phyloP scores from a whole-genome alignment of 176 grass and related monocot genomes.

The Bromus sterilis region DNA sequence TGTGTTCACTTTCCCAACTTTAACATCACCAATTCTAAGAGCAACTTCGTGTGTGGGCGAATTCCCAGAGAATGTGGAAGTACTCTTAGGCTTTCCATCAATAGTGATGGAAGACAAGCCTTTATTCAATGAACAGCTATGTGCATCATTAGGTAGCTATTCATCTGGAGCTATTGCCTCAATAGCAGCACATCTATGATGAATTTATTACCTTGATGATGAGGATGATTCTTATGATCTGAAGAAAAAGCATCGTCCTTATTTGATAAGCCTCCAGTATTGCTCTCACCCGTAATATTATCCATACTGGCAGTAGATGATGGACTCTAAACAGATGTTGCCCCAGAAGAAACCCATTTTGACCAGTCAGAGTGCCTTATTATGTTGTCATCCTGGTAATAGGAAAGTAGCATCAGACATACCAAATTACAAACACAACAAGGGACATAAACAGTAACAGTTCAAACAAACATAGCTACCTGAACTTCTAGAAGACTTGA shows the following conservation, averaged over 20 bases:
- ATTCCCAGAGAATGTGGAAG: conserved; percentile 13
- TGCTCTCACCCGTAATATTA: conserved; percentile 22
- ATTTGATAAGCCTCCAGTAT: conserved; percentile 8
- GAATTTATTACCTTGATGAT: conserved; percentile 20
- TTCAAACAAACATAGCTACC: conserved; percentile 35
- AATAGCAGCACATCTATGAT: background rate
- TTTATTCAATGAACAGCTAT: conserved; percentile 29
- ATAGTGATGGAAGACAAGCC: conserved; percentile 18
- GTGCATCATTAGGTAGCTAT: conserved; percentile 9
- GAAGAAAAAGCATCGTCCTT: conserved; percentile 23
- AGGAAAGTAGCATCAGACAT: conserved; percentile 11
- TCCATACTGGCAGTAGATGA: conserved; percentile 34
- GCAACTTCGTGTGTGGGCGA: conserved; percentile 19
- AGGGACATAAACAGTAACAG: background rate
- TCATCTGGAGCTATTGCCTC: conserved; percentile 30
- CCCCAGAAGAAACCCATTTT: conserved; percentile 45
- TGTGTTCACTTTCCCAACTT: conserved; percentile 26
- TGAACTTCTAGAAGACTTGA: conserved; percentile 66
- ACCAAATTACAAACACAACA: background rate
- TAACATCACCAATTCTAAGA: conserved; percentile 21
- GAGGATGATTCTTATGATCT: conserved; percentile 33
- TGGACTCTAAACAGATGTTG: conserved; percentile 22
- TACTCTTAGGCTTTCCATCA: conserved; percentile 23
- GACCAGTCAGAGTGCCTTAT: conserved; percentile 58
- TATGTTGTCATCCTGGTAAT: conserved; percentile 55